Evolutionary conservation across 116 monocot species (phyloP).

Genomic region (Papilionanthe hybrid): DNA sequence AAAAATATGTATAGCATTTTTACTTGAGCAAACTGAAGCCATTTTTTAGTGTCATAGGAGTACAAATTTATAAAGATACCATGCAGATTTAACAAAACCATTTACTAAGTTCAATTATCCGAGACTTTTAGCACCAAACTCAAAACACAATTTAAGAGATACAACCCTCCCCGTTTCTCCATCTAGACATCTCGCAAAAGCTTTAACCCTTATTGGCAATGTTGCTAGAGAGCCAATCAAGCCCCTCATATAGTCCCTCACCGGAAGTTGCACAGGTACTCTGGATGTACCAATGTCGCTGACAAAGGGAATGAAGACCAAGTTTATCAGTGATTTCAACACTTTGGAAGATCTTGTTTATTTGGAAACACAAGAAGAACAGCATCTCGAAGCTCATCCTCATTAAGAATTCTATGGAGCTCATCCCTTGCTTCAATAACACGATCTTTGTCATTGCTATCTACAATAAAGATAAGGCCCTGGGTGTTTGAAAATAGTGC

Average conservation of each 20-base stretch:
- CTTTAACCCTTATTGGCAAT: slow-evolving; percentile 59
- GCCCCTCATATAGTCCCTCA: slow-evolving; percentile 82
- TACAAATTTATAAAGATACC: not conserved
- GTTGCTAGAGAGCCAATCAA: slow-evolving; percentile 91
- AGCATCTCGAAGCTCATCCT: slow-evolving; percentile 79
- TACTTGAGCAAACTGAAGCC: not conserved
- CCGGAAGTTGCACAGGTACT: slow-evolving; percentile 82
- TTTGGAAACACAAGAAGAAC: slow-evolving; percentile 82
- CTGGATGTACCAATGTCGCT: slow-evolving; percentile 88
- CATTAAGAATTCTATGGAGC: slow-evolving; percentile 81
- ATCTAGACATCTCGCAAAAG: not conserved
- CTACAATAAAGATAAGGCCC: slow-evolving; percentile 82
- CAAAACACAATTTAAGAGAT: not conserved
- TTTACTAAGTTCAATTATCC: not conserved
- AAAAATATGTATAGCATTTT: no score
- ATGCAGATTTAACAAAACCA: not conserved
- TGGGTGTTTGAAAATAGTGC: slow-evolving; percentile 86
- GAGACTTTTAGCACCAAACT: not conserved
- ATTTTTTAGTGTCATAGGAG: not conserved
- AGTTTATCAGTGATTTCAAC: slow-evolving; percentile 87
- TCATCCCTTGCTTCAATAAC: slow-evolving; percentile 88
- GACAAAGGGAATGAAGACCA: slow-evolving; percentile 76
- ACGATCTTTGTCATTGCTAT: slow-evolving; percentile 83
- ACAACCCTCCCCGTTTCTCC: not conserved
- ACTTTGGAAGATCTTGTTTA: slow-evolving; percentile 88